Evolutionary conservation across 2,329 filamentous ascomycete species (phyloP), one percentile per base, ranked within the genome.

Genomic region (Neonectria coccinea): DNA sequence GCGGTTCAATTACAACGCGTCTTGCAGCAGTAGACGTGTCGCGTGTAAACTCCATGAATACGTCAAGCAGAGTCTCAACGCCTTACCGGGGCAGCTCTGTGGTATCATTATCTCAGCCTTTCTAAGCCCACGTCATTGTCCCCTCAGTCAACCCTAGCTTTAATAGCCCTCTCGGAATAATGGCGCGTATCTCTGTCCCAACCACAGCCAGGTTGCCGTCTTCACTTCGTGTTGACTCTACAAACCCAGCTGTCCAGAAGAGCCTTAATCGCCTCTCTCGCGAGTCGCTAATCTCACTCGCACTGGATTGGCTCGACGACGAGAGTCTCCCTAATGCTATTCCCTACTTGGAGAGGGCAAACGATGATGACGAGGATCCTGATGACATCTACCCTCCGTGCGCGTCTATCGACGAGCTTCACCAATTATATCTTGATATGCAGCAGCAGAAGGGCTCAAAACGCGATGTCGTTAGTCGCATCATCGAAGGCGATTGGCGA

Each of bases 271-370:
- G 89, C 59, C 85, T 97, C 18, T 91, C 92, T 2, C 89, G 93
- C 55, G 82, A 89, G 51, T 89, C 91, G 0, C 85, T 97, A 22
- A 80, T 96, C 27, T 87, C 89, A 0, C 85, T 97, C 9, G 91
- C 87, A 1, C 84, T 94, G 22, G 86, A 91, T 80, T 97, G 93
- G 93, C 88, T 97, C 3, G 87, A 91, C 62, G 87, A 90, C 53
- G 82, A 84, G 67, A 90, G 91, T 67, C 82, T 88, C 44, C 78
- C 84, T 85, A 74, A 85, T 91, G 50, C 83, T 75, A 66, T 77
- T 42, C 73, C 77, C 8, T 77, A 78, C 55, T 71, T 82, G 16
- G 57, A 74, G 73, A 63, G 64, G 18, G 68, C 86, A 18, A 80
- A 84, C 8, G 80, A 82, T 8, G 81, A 85, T 0, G 84, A 87